Conservation (phyloP, 176 grass and related monocot genomes). For the Aegilops speltoides region DNA sequence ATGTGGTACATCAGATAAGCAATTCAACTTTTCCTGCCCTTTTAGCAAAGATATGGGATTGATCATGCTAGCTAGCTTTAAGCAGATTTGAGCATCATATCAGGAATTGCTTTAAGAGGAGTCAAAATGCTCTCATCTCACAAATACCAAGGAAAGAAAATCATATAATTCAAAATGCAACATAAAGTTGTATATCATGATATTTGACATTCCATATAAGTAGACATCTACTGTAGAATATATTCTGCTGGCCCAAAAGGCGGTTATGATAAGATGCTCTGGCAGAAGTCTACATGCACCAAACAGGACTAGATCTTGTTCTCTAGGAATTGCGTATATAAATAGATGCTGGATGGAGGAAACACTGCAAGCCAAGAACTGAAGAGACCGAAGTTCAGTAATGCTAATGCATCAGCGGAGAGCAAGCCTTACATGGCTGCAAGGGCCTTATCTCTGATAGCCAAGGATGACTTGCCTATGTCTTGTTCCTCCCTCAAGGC, state of each 20-base stretch:
- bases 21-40: not conserved
- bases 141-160: not conserved
- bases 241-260: not conserved
- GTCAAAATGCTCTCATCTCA: not conserved
- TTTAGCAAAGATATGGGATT: not conserved
- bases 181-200: not conserved
- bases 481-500: not conserved
- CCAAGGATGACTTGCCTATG: slow-evolving; percentile 34
- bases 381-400: not conserved
- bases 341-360: not conserved
- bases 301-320: not conserved
- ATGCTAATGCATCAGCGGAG: not conserved
- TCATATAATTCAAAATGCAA: not conserved
- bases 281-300: not conserved
- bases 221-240: not conserved
- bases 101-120: not conserved
- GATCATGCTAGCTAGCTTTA: not conserved
- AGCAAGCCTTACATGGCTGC: not conserved
- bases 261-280: not conserved
- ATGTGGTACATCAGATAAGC: not conserved
- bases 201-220: not conserved
- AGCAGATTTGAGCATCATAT: not conserved
- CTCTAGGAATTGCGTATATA: not conserved
- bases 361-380: not conserved
- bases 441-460: slow-evolving; percentile 7